phyloP scores from a whole-genome alignment of 2,329 filamentous ascomycete species.

The Dactylellina parvicollis region DNA sequence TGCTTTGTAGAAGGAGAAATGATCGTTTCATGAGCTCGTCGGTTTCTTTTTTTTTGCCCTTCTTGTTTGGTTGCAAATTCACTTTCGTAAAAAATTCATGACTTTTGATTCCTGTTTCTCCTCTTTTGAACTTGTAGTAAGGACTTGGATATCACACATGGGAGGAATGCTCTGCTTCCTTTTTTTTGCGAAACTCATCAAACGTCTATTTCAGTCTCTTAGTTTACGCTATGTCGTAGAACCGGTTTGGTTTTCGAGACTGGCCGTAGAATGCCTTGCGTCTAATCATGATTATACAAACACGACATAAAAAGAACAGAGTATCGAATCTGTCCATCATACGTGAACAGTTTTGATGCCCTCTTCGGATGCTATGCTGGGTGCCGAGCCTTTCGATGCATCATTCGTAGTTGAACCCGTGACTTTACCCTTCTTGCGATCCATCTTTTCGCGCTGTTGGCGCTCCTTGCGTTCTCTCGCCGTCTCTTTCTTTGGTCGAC shows the following conservation, averaged over 20 bases:
- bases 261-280: too few relatives aligned
- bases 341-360: conserved; percentile 51
- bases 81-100: background rate
- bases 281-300: too few relatives aligned
- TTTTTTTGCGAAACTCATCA: too few relatives aligned
- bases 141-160: too few relatives aligned
- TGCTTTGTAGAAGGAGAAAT: conserved; percentile 10
- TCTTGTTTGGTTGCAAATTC: background rate
- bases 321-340: conserved; percentile 7
- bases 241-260: too few relatives aligned
- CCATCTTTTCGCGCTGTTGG: conserved; percentile 38
- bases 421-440: conserved; percentile 34
- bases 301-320: too few relatives aligned
- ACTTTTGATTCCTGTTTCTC: background rate
- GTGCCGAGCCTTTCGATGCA: background rate
- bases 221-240: too few relatives aligned
- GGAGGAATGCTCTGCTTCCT: too few relatives aligned
- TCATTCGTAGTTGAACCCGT: conserved; percentile 3
- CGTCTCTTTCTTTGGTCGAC: conserved; percentile 31
- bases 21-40: background rate
- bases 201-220: too few relatives aligned
- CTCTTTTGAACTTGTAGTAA: too few relatives aligned
- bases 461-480: conserved; percentile 47
- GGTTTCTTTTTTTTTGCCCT: background rate
- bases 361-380: conserved; percentile 1